These are phyloP conservation scores for Aphanomyces invadans DNA, from an alignment of 352 stramenopile species.

Conservation along the genomic window DNA sequence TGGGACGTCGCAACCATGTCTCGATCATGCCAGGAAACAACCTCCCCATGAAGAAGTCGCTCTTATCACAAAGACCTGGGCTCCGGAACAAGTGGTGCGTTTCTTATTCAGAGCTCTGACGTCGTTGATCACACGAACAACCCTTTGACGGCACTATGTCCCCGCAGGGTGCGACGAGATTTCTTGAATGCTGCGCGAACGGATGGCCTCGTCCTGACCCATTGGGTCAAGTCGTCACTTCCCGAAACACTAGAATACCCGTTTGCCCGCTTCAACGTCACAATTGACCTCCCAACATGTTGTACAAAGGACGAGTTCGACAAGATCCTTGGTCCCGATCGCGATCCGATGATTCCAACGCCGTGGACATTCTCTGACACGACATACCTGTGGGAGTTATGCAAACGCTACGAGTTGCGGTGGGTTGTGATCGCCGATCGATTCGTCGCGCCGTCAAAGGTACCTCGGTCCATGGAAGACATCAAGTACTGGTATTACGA, in stretches of 20 bases:
- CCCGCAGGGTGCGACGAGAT: conserved; percentile 40
- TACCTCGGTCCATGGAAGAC: conserved; percentile 43
- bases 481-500: conserved; percentile 74
- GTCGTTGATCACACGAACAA: too few species aligned
- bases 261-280: conserved; percentile 60
- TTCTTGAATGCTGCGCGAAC: conserved; percentile 51
- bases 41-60: conserved; percentile 58
- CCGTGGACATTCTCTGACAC: conserved; percentile 64
- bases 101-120: too few species aligned
- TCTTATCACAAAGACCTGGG: conserved; percentile 36
- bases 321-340: conserved; percentile 31
- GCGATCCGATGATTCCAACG: conserved; percentile 36
- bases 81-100: conserved; percentile 47
- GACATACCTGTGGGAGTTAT: conserved; percentile 44
- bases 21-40: conserved; percentile 24
- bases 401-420: conserved; percentile 44
- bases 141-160: too few species aligned
- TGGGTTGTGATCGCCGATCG: conserved; percentile 58
- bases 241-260: conserved; percentile 51
- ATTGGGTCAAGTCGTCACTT: conserved; percentile 54
- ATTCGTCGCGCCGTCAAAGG: conserved; percentile 34
- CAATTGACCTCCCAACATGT: conserved; percentile 35
- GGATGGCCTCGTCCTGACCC: conserved; percentile 41
- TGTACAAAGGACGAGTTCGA: conserved; percentile 54
- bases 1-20: conserved; percentile 24